Base-by-base conservation (phyloP, 192 early-diverging fungal species). In the Entomortierella beljakovae region DNA sequence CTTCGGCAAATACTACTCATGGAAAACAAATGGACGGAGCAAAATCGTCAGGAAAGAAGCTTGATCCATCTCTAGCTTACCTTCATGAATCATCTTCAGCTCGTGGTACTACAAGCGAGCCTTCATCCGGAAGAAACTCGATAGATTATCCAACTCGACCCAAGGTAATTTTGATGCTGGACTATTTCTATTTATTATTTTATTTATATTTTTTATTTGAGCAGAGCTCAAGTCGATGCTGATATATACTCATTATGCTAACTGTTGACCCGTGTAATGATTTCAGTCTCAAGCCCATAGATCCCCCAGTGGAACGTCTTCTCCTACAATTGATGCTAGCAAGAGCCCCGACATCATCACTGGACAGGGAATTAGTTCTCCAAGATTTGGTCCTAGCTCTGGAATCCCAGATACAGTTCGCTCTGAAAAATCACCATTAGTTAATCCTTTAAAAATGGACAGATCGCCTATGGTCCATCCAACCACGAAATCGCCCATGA, bases 111-210 rank as follows among this genome's bases (percentile, higher is more conserved):
- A 22, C 35, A 9, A 76, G 72, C 23, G 64, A 68, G 43, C 72
- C 72, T n/a, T 76, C 72, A 20, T 76, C 72, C 3, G 46, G 72
- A 37, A 66, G 72, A 38, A 76, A 76, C 34, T 76, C 72, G n/a
- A 55, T 76, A 29, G 72, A 76, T 5, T 34, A 33, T 33, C 13
- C 42, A 0, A 32, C 46, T 15, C 64, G 72, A 31, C 72, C 72
- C 7, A 76, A 76, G 59, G 72, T 76, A 75, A 53, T 2, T 26
- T 46, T n/a, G n/a, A n/a, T n/a, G n/a, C n/a, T n/a, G n/a, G n/a
- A n/a, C n/a, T n/a, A n/a, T n/a, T n/a, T n/a, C n/a, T n/a, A n/a
- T n/a, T n/a, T n/a, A n/a, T n/a, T n/a, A n/a, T n/a, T n/a, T n/a
- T n/a, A n/a, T n/a, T n/a, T n/a, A n/a, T n/a, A n/a, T n/a, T n/a